Conservation (phyloP, 129 eudicot species). For the Artemisia annua region DNA sequence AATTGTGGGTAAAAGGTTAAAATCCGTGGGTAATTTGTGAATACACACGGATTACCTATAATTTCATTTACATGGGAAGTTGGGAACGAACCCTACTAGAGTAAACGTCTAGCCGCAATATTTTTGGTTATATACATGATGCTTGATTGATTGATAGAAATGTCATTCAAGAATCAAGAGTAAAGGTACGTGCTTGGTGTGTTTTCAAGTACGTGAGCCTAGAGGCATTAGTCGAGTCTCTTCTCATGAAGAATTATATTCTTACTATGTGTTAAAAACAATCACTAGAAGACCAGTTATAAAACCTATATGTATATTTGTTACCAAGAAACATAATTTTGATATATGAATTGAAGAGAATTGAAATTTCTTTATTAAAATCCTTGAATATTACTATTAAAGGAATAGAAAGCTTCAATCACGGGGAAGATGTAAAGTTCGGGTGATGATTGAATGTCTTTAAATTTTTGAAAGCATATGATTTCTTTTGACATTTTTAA, state of each 20-base stretch:
- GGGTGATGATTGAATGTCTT: constrained; percentile 33
- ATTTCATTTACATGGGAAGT: too few species aligned
- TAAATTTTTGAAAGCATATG: constrained; percentile 21
- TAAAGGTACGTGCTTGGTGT: too few species aligned
- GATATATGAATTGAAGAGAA: background rate
- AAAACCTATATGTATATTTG: background rate
- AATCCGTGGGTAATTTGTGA: too few species aligned
- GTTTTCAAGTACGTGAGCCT: too few species aligned
- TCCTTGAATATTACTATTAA: background rate
- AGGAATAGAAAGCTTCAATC: constrained; percentile 31
- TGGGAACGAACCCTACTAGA: too few species aligned
- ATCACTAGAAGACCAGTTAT: background rate
- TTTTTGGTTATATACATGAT: background rate
- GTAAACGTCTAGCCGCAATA: background rate
- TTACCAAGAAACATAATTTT: background rate
- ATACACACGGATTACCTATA: too few species aligned
- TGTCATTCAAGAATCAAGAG: too few species aligned
- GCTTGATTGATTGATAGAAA: too few species aligned
- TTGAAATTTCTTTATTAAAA: background rate
- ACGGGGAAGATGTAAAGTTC: constrained; percentile 22
- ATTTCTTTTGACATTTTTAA: background rate
- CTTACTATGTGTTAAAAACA: background rate
- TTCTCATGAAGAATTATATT: too few species aligned
- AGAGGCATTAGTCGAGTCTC: too few species aligned
- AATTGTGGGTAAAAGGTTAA: background rate